Evolutionary conservation across 192 early-diverging fungal species (phyloP), one percentile per base, ranked within the genome.

Genomic region (Borealophlyctis nickersoniae): DNA sequence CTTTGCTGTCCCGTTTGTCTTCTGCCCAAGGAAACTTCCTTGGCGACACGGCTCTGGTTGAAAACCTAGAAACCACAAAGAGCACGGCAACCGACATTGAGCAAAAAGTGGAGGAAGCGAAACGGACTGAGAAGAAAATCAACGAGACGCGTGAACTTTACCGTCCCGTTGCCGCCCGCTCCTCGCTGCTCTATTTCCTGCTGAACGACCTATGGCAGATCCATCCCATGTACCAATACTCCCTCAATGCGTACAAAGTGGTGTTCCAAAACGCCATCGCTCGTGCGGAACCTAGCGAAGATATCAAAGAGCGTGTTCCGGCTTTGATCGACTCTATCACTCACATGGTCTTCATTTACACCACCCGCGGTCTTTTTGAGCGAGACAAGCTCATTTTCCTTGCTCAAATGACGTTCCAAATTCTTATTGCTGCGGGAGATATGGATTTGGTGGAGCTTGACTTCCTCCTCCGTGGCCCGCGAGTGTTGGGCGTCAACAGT

Each of bases 191-290:
- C 19, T 86, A 86, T 60, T 86, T 86, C 71, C 66, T 86, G 58
- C 69, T 86, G 16, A 86, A 86, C 69, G 82, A 84, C 54, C 62
- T 86, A 28, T 86, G 83, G 79, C 80, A 86, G 65, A 86, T 86
- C 60, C 83, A 86, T 51, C 85, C 85, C 9, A 86, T 86, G 85
- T 86, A 86, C 58, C 85, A 86, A 72, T 86, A 83, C 73, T 86
- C 85, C 7, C 74, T 86, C n/a, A 82, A 82, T 51, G 79, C 85
- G 4, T 86, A 81, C 72, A 86, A 86, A 55, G 85, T 86, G 23
- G 85, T 86, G 0, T 86, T 86, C 75, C 74, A 85, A 61, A 86
- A 79, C 36, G 85, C 85, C 34, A 86, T 86, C 53, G 49, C 63
- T 4, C 62, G 73, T 24, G 85, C 85, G 0, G 85, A 86, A 30